Evolutionary conservation across 202 grass and related monocot species (phyloP), one percentile per base, ranked within the genome.

Genomic region (Setaria italica): DNA sequence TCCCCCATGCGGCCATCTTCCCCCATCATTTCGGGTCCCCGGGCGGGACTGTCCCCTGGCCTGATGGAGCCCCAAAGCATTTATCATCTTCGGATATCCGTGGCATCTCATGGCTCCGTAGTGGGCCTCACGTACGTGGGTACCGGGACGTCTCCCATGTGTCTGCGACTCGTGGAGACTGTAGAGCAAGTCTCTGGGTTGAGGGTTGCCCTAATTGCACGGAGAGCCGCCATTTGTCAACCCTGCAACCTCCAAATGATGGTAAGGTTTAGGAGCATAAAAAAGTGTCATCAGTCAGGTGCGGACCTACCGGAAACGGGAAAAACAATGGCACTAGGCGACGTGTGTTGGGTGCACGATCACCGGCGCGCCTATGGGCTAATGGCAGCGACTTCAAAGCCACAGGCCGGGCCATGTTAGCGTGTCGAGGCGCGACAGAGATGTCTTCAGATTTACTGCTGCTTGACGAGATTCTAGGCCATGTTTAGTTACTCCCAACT

Each of bases 311-410:
- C 13, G 15, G 42, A 20, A 46, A 9, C 51, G 13, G 10, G n/a
- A 6, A 79, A 60, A 77, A 20, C 19, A 17, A 55, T 29, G 15
- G 63, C 17, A 25, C 25, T 25, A 25, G 25, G 25, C 25, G 25
- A 9, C 37, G 57, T 65, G 53, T 41, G 57, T 21, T 73, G 79
- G 49, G 67, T 19, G 74, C 88, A 87, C 80, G 84, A 90, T 90
- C 88, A 78, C 84, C 39, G 79, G 46, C 78, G 53, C 80, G 63
- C 21, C 19, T 17, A 53, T 60, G 50, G 68, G 70, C n/a, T 4
- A 11, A 17, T 25, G 62, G 25, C 71, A 54, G 45, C 6, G 42
- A 32, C 60, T 42, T 70, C 7, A 41, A 34, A 46, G 46, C 49
- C 35, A 25, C 9, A 10, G 45, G 45, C 5, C 17, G 2, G 20